phyloP scores from a whole-genome alignment of 208 protist species.

The Trichomonas gallinae region DNA sequence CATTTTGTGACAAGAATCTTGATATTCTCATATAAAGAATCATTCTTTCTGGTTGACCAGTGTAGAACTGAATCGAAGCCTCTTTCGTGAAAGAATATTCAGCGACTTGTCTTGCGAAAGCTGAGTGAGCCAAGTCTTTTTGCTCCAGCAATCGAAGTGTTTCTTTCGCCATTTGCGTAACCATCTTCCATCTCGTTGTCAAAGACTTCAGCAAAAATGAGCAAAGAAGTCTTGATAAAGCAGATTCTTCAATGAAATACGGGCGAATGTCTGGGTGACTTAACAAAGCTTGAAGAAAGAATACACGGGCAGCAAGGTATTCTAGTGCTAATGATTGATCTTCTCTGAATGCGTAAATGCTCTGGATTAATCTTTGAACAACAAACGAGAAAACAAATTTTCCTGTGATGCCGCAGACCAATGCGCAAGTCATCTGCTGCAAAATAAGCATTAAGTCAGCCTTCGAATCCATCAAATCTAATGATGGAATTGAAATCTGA shows the following conservation, averaged over 20 bases:
- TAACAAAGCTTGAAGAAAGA: not conserved
- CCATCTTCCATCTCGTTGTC: not conserved
- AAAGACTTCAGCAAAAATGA: not conserved
- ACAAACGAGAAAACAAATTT: not conserved
- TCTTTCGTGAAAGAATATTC: not conserved
- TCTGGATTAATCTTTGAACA: not conserved
- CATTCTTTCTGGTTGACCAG: not conserved
- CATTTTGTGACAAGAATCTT: not conserved
- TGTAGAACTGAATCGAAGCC: not conserved
- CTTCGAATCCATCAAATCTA: not conserved
- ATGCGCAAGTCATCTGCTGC: not conserved
- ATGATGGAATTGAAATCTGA: not conserved
- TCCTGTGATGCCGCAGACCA: not conserved
- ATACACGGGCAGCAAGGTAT: not conserved
- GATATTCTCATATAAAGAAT: not conserved
- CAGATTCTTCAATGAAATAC: not conserved
- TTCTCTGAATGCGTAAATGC: not conserved
- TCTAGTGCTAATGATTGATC: not conserved
- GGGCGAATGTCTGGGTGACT: not conserved
- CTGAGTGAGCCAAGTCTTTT: not conserved
- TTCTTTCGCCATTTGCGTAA: not conserved
- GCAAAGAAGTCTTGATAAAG: not conserved
- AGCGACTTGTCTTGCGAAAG: not conserved
- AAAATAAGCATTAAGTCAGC: not conserved
- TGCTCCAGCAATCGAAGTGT: not conserved